Conservation (phyloP, 495 filamentous ascomycete genomes). For the Lasiosphaeris hirsuta region DNA sequence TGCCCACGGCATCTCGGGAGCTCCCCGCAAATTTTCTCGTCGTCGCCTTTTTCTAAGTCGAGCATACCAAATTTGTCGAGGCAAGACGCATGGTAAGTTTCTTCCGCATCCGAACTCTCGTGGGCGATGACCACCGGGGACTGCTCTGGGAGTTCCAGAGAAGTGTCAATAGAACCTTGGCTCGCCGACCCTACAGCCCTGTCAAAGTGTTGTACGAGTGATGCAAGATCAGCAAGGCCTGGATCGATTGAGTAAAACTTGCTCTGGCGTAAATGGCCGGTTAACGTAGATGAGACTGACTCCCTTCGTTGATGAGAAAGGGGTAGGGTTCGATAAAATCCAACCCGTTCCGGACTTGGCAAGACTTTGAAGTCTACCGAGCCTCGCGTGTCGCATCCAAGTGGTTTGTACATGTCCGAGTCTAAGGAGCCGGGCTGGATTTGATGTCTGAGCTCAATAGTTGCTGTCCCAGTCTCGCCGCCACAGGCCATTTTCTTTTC, state of each 20-base stretch:
- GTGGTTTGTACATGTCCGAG: not conserved
- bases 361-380: too few species aligned
- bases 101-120: too few species aligned
- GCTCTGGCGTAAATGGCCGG: conserved; percentile 4
- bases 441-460: too few species aligned
- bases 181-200: conserved; percentile 3
- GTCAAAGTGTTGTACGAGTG: conserved; percentile 18
- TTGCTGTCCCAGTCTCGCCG: too few species aligned
- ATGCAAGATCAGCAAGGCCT: conserved; percentile 22
- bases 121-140: too few species aligned
- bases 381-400: too few species aligned
- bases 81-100: too few species aligned
- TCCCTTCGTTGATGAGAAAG: conserved; percentile 1
- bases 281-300: conserved; percentile 6
- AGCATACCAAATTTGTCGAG: too few species aligned
- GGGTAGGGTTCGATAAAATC: conserved; percentile 4
- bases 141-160: not conserved
- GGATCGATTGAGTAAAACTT: conserved; percentile 25
- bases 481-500: too few species aligned
- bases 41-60: not conserved
- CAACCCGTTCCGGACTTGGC: not conserved
- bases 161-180: not conserved
- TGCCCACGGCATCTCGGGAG: conserved; percentile 3
- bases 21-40: not conserved
- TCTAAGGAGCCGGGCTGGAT: not conserved